These are phyloP conservation scores for Boletus semigastroideus DNA, from an alignment of 1,284 basidiomycete species.

Conservation along the genomic window DNA sequence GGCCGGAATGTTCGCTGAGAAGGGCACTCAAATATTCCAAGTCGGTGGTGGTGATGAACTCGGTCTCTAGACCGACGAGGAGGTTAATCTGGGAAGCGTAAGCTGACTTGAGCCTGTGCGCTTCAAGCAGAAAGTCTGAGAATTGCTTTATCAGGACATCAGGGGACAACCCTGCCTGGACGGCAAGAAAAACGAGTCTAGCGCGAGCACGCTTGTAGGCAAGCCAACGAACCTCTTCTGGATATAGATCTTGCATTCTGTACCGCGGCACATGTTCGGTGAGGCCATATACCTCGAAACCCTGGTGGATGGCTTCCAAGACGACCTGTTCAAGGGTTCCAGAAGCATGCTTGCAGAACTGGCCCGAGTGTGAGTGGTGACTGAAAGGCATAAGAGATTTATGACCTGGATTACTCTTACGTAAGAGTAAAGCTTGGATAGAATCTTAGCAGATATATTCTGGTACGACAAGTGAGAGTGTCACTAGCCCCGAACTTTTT, in stretches of 20 bases:
- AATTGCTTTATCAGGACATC: conserved; percentile 59
- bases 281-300: conserved; percentile 84
- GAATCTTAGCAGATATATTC: too few species aligned
- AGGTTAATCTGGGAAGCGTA: conserved; percentile 71
- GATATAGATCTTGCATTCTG: conserved; percentile 80
- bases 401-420: conserved; percentile 17
- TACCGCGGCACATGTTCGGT: conserved; percentile 96
- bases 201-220: conserved; percentile 3
- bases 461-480: background rate
- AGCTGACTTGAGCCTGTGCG: conserved; percentile 64
- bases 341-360: conserved; percentile 91
- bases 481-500: conserved; percentile 28
- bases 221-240: conserved; percentile 77
- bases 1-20: conserved; percentile 41
- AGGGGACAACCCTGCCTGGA: conserved; percentile 50
- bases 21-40: conserved; percentile 57
- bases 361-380: conserved; percentile 95
- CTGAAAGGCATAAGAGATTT: conserved; percentile 70
- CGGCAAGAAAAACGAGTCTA: conserved; percentile 17
- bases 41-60: conserved; percentile 76
- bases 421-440: too few species aligned
- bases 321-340: conserved; percentile 82
- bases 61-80: conserved; percentile 92
- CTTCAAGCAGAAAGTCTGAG: conserved; percentile 69
- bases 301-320: conserved; percentile 70